phyloP scores from a whole-genome alignment of 352 stramenopile genomes.

The Halophytophthora batemanensis region DNA sequence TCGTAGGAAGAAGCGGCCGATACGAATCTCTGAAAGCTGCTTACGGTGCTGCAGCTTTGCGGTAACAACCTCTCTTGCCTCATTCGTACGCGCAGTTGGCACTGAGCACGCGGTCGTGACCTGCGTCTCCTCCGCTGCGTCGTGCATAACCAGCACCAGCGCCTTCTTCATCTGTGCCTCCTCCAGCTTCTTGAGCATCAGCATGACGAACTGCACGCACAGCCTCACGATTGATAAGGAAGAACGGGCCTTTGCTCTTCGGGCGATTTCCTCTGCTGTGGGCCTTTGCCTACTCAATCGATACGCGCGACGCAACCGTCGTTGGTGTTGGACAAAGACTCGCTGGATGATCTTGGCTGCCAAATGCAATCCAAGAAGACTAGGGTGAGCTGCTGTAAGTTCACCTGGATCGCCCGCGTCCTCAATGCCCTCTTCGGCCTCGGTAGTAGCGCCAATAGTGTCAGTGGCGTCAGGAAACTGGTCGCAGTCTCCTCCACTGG shows the following conservation, averaged over 20 bases:
- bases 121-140: slow-evolving; percentile 36
- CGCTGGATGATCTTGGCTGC: slow-evolving; percentile 41
- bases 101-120: slow-evolving; percentile 1
- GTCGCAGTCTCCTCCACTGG: background rate
- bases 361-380: slow-evolving; percentile 19
- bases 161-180: slow-evolving; percentile 35
- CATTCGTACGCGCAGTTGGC: background rate
- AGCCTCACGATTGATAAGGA: slow-evolving; percentile 22
- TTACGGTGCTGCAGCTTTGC: slow-evolving; percentile 3
- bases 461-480: too few relatives aligned
- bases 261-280: slow-evolving; percentile 12
- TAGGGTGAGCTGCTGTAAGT: slow-evolving; percentile 3
- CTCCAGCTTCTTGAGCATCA: slow-evolving; percentile 28
- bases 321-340: slow-evolving; percentile 11
- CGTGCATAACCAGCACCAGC: slow-evolving; percentile 32
- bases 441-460: background rate
- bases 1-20: slow-evolving; percentile 52
- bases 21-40: slow-evolving; percentile 25
- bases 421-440: background rate
- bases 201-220: slow-evolving; percentile 32
- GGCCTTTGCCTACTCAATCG: slow-evolving; percentile 8
- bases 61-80: background rate
- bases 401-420: background rate
- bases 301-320: slow-evolving; percentile 9
- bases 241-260: slow-evolving; percentile 12